These are phyloP conservation scores for Dalbergia oliveri DNA, from an alignment of 306 rosid genomes.

Conservation along the genomic window DNA sequence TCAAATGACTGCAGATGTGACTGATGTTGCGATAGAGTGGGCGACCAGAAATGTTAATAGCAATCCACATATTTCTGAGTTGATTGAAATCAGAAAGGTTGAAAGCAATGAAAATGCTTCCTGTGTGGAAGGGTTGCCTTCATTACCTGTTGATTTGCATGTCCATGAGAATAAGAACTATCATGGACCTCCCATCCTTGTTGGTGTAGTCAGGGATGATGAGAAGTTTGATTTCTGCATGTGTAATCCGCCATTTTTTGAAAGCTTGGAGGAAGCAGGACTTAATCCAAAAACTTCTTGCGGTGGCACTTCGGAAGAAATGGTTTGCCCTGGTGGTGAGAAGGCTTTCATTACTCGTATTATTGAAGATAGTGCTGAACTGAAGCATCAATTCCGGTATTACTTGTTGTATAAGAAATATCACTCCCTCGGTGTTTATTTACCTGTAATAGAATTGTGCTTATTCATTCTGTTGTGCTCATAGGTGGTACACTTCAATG, in stretches of 20 bases:
- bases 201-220: conserved; percentile 74
- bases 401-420: conserved; percentile 4
- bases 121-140: conserved; percentile 48
- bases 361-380: conserved; percentile 73
- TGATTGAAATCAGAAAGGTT: conserved; percentile 83
- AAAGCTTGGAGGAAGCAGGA: conserved; percentile 87
- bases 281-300: conserved; percentile 88
- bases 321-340: conserved; percentile 94
- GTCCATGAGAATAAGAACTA: conserved; percentile 49
- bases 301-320: conserved; percentile 83
- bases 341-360: conserved; percentile 79
- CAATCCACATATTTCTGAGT: conserved; percentile 72
- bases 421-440: conserved; percentile 3
- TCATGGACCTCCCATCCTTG: conserved; percentile 79
- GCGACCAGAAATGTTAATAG: conserved; percentile 70
- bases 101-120: conserved; percentile 46
- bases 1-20: conserved; percentile 69
- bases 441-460: conserved; percentile 8
- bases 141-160: conserved; percentile 50
- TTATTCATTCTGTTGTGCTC: conserved; percentile 32
- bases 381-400: conserved; percentile 76
- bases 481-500: conserved; percentile 95
- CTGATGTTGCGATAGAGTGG: conserved; percentile 91
- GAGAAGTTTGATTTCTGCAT: conserved; percentile 94
- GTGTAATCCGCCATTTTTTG: conserved; percentile 97